Evolutionary conservation across 2,329 filamentous ascomycete genomes (phyloP), one percentile per base, ranked within the genome.

Genomic region (Ilyonectria mors-panacis): DNA sequence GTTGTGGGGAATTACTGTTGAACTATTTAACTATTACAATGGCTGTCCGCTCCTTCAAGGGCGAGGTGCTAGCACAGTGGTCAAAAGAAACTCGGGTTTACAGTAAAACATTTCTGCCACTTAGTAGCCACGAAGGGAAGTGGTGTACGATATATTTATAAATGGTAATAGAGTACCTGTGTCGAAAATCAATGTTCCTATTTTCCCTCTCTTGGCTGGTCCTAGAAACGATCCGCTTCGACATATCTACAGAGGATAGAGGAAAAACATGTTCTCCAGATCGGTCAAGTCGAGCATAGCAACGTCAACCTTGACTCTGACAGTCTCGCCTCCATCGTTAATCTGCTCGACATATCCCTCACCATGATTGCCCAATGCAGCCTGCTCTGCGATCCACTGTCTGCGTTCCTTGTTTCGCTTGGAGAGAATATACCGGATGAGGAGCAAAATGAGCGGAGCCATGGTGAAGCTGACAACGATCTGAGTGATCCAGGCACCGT

Each of bases 211-310:
- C n/a, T n/a, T n/a, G n/a, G n/a, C n/a, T n/a, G n/a, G n/a, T n/a
- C n/a, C n/a, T n/a, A n/a, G n/a, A n/a, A n/a, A n/a, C n/a, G n/a
- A n/a, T n/a, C n/a, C n/a, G 37, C 37, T 17, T 17, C 37, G 37
- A 39, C 37, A 39, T 1, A 39, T 39, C 37, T 39, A 39, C 37
- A 70, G 65, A 23, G 66, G 61, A 26, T 70, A 70, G 28, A 70
- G 54, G 33, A 68, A 70, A 45, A 63, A 72, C 54, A 72, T 72
- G 23, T 72, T 72, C 59, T 72, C 69, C n/a, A 72, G 26, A 65
- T 72, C 69, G 6, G 69, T 72, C 39, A 72, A 59, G 60, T 72
- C 70, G 19, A 72, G 33, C 59, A 72, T 71, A 1, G 70, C 70
- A 26, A 72, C 61, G 33, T 70, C 70, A 3, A 72, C 70, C 54